phyloP scores from a whole-genome alignment of 768 basidiomycete genomes.

The Porpolomopsis calyptriformis region DNA sequence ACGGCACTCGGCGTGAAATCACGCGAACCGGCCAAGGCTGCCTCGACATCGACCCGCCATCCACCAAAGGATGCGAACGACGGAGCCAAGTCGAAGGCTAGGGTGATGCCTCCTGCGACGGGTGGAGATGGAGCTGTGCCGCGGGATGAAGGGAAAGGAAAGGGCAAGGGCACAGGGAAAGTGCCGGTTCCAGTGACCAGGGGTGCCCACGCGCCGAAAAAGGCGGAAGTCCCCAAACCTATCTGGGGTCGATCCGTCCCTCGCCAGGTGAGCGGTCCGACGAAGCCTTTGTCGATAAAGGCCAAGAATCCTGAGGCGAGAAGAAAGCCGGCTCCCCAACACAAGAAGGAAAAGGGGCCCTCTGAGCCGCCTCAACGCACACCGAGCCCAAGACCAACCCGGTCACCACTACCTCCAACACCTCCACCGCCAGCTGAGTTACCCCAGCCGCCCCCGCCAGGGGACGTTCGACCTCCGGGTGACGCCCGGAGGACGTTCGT shows the following conservation, averaged over 20 bases:
- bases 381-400: background rate
- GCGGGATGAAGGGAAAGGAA: background rate
- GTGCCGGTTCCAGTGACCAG: background rate
- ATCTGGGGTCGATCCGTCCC: constrained; percentile 10
- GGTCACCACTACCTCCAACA: constrained; percentile 1
- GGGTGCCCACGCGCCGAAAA: background rate
- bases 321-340: background rate
- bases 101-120: too few relatives aligned
- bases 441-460: background rate
- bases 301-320: background rate
- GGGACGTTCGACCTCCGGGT: background rate
- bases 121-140: background rate
- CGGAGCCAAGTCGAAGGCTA: too few relatives aligned
- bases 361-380: background rate
- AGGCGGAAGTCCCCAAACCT: constrained; percentile 3
- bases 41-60: too few relatives aligned
- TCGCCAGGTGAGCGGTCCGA: constrained; percentile 9
- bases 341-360: background rate
- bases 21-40: constrained; percentile 1
- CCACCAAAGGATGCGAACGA: too few relatives aligned
- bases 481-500: background rate
- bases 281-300: constrained; percentile 14
- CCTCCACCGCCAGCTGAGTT: constrained; percentile 1
- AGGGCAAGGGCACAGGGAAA: background rate
- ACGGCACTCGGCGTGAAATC: background rate